A percentile compares a stretch with the other conserved stretches of the same genome.
Conservation (phyloP, 305 asterid species). For the Fraxinus latifolia region DNA sequence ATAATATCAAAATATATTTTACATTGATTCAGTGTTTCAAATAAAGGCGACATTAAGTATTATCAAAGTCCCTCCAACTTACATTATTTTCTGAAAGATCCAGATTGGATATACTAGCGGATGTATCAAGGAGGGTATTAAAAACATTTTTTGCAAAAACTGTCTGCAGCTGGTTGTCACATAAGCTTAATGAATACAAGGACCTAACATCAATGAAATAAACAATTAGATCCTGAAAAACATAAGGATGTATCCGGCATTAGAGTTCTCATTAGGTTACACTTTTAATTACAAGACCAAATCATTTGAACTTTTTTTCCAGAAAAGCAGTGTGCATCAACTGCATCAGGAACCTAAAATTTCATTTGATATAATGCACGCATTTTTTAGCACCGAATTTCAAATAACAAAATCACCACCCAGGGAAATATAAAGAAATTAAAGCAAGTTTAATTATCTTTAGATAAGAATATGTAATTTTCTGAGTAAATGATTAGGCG, state of each 20-base stretch:
- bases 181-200: slow-evolving; percentile 57
- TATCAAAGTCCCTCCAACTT: slow-evolving; percentile 30
- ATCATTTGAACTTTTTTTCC: background rate
- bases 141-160: slow-evolving; percentile 56
- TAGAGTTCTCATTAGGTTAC: background rate
- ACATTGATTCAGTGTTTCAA: background rate
- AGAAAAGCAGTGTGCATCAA: background rate
- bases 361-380: background rate
- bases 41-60: slow-evolving; percentile 1
- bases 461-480: background rate
- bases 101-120: slow-evolving; percentile 54
- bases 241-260: background rate
- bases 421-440: background rate
- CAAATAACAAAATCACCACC: background rate
- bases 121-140: slow-evolving; percentile 56
- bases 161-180: slow-evolving; percentile 57
- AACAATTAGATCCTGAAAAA: slow-evolving; percentile 2
- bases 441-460: background rate
- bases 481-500: background rate
- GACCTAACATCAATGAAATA: slow-evolving; percentile 42
- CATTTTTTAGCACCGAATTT: background rate
- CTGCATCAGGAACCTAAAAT: background rate
- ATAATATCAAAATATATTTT: slow-evolving; percentile 14
- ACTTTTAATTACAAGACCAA: background rate
- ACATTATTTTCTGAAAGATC: slow-evolving; percentile 93